Conservation (phyloP, 495 filamentous ascomycete species). For the Trichocladium uniseriatum region DNA sequence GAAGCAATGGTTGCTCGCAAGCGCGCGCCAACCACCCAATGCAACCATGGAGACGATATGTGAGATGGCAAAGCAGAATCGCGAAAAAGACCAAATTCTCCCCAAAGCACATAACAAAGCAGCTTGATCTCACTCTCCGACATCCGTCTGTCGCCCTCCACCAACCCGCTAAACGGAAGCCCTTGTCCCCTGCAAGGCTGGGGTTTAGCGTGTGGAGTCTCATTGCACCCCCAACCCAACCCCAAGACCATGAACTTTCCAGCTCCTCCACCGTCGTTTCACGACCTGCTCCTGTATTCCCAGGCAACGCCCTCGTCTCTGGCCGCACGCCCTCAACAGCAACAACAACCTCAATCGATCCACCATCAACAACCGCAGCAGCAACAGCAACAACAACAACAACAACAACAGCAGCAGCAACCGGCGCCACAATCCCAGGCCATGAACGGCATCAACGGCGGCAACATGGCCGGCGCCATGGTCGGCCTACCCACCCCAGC, state of each 20-base stretch:
- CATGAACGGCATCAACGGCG: conserved; percentile 53
- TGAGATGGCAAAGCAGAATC: background rate
- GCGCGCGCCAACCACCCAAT: background rate
- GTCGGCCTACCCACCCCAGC: conserved; percentile 57
- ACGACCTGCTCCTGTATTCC: conserved; percentile 11
- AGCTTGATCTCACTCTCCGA: too few relatives aligned
- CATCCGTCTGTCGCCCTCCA: too few relatives aligned
- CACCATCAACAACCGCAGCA: conserved; percentile 6
- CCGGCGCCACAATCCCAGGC: conserved; percentile 27
- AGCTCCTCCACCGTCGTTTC: conserved; percentile 15
- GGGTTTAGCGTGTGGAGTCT: background rate
- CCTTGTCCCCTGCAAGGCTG: background rate
- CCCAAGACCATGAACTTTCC: conserved; percentile 17
- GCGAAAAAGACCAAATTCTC: background rate
- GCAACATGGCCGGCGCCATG: conserved; percentile 36
- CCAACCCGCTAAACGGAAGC: background rate
- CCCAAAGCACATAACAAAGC: too few relatives aligned
- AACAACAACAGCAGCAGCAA: conserved; percentile 9
- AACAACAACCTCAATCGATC: background rate
- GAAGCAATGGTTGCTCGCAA: too few relatives aligned
- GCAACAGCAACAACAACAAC: conserved; percentile 9
- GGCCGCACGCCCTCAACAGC: conserved; percentile 3
- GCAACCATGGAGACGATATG: background rate
- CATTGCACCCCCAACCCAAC: conserved; percentile 1
- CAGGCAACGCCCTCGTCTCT: conserved; percentile 3